phyloP scores from a whole-genome alignment of 2,329 filamentous ascomycete species.

The Phaeophleospora eucalypticola region DNA sequence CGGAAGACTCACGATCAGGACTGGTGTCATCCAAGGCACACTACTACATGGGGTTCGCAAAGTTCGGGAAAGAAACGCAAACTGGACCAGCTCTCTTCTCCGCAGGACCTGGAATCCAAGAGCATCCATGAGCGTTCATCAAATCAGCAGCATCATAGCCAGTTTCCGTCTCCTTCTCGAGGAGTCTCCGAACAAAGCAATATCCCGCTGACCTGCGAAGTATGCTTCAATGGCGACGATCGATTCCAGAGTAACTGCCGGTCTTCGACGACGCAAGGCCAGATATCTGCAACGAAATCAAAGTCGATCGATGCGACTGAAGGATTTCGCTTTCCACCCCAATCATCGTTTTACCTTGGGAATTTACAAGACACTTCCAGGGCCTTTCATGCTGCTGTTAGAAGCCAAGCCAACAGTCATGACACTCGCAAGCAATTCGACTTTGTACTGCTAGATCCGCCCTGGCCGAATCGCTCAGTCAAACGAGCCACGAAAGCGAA shows the following conservation, averaged over 20 bases:
- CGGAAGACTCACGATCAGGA: slow-evolving; percentile 11
- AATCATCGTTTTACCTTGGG: slow-evolving; percentile 49
- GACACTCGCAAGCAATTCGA: slow-evolving; percentile 54
- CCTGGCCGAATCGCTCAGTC: slow-evolving; percentile 76
- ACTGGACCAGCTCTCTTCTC: not conserved
- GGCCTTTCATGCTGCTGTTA: slow-evolving; percentile 37
- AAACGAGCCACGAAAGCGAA: slow-evolving; percentile 53
- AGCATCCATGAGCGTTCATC: no score
- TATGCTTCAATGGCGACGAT: not conserved
- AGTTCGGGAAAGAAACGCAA: slow-evolving; percentile 24
- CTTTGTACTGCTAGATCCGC: slow-evolving; percentile 69
- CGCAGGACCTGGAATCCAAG: not conserved
- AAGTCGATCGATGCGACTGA: not conserved
- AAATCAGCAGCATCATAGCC: no score
- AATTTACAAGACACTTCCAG: slow-evolving; percentile 33
- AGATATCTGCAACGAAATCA: not conserved
- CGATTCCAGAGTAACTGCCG: slow-evolving; percentile 1
- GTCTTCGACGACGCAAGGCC: not conserved
- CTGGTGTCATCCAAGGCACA: slow-evolving; percentile 34
- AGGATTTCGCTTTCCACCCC: slow-evolving; percentile 44
- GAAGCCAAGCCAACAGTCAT: slow-evolving; percentile 34
- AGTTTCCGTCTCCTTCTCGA: no score
- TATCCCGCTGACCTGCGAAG: not conserved
- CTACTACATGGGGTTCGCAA: not conserved
- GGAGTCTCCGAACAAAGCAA: no score